Percentiles rank a stretch among this genome's conserved stretches.
phyloP scores from a whole-genome alignment of 2,329 filamentous ascomycete species.

The Fusarium liriodendri region DNA sequence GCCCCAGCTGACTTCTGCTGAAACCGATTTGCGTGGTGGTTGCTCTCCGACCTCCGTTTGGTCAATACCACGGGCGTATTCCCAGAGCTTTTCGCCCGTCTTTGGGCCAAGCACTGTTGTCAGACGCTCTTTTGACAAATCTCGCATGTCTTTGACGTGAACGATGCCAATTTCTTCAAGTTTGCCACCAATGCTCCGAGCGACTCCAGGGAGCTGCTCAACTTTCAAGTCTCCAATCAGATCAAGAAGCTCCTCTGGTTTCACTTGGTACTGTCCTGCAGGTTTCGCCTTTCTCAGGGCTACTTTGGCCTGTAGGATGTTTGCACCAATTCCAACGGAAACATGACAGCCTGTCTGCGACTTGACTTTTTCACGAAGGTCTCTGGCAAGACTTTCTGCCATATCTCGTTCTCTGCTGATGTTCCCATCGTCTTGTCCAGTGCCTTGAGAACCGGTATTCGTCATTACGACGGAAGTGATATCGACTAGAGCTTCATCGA shows the following conservation, averaged over 20 bases:
- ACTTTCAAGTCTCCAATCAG: slow-evolving; percentile 84
- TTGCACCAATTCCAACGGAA: slow-evolving; percentile 91
- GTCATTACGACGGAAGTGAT: slow-evolving; percentile 77
- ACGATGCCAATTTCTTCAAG: slow-evolving; percentile 88
- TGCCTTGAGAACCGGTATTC: slow-evolving; percentile 73
- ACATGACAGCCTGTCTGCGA: slow-evolving; percentile 84
- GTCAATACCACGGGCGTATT: slow-evolving; percentile 92
- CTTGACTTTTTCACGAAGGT: slow-evolving; percentile 77
- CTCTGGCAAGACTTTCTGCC: slow-evolving; percentile 74
- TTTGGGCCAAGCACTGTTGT: slow-evolving; percentile 84
- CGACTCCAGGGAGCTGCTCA: slow-evolving; percentile 89
- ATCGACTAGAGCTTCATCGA: slow-evolving; percentile 94
- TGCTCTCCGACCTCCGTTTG: slow-evolving; percentile 86
- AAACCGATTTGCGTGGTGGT: slow-evolving; percentile 89
- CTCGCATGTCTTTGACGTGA: slow-evolving; percentile 84
- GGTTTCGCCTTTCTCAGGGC: slow-evolving; percentile 93
- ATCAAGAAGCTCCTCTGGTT: slow-evolving; percentile 80
- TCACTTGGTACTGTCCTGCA: slow-evolving; percentile 90
- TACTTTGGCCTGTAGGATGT: slow-evolving; percentile 91
- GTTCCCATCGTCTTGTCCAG: slow-evolving; percentile 72
- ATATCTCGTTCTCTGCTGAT: slow-evolving; percentile 82
- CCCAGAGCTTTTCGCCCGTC: slow-evolving; percentile 89
- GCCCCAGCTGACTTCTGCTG: slow-evolving; percentile 97
- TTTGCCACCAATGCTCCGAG: slow-evolving; percentile 87
- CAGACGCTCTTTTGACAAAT: slow-evolving; percentile 80